Evolutionary conservation across 2,329 filamentous ascomycete species (phyloP), one percentile per base, ranked within the genome.

Genomic region (Pseudogymnoascus sp.): DNA sequence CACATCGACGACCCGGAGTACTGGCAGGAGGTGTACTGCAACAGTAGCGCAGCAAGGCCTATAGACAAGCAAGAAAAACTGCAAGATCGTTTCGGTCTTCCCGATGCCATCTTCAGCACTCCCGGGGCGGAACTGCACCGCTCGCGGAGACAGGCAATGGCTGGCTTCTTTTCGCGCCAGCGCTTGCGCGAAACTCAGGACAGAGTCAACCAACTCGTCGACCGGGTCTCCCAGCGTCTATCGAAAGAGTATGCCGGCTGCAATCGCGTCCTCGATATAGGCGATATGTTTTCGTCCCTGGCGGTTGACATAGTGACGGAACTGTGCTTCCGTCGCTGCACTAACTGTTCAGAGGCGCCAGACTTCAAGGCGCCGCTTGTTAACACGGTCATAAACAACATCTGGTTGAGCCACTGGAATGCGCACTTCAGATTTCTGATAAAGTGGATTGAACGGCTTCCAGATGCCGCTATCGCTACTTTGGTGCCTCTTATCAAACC

Each of bases 1-100:
- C 71, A 72, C 44, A 69, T 73, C 44, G 60, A 70, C 23, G 73
- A 76, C 31, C 68, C 70, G 10, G 68, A 69, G 2, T 62, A 38
- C 42, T 62, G 25, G 14, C 31, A 59, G n/a, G 34, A 36, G 4
- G 44, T 62, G 16, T 62, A 59, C 21, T 38, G 21, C 44, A 50
- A 61, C 18, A 37, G 14, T 21, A 42, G 38, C 38, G 38, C 38
- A 40, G n/a, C 38, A 40, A 40, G 38, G 36, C 60, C 60, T 28
- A 62, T 21, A 28, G 60, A 46, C 28, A 50, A 34, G 28, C 36
- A 62, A 46, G 40, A 16, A 14, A 46, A 36, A 50, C 53, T 28
- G 25, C 28, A 62, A 18, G 38, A n/a, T 11, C 28, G 38, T 34
- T 62, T 62, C 31, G 61, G 61, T 34, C 34, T 42, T 36, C 11